These are phyloP conservation scores for Aplosporella prunicola DNA, from an alignment of 2,329 filamentous ascomycete species.

Conservation along the genomic window DNA sequence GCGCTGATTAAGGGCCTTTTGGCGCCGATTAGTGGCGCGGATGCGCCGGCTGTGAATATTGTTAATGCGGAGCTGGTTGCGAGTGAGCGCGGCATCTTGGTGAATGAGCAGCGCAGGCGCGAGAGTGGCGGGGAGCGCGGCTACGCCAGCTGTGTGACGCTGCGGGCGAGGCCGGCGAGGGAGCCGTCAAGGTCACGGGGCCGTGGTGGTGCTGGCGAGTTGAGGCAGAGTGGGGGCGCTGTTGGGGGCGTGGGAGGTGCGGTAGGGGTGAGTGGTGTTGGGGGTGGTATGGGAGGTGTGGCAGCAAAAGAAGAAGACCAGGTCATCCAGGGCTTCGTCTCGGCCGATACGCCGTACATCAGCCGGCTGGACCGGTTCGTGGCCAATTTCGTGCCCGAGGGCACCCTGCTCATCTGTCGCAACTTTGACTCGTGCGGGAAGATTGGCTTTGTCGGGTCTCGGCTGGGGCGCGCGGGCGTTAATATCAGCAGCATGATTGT, in stretches of 20 bases:
- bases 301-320: slow-evolving; percentile 23
- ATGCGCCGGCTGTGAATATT: slow-evolving; percentile 67
- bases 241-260: too few species aligned
- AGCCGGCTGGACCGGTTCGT: slow-evolving; percentile 64
- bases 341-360: slow-evolving; percentile 56
- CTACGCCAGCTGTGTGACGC: slow-evolving; percentile 62
- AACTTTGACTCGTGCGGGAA: slow-evolving; percentile 77
- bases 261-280: not conserved
- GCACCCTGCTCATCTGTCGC: slow-evolving; percentile 65
- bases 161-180: slow-evolving; percentile 45
- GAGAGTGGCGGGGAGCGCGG: slow-evolving; percentile 51
- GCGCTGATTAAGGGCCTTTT: slow-evolving; percentile 70
- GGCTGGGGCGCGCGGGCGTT: slow-evolving; percentile 59
- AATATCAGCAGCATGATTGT: slow-evolving; percentile 80
- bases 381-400: slow-evolving; percentile 63
- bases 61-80: slow-evolving; percentile 71
- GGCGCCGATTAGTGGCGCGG: slow-evolving; percentile 52
- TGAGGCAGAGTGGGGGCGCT: not conserved
- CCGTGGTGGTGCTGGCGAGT: not conserved
- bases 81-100: slow-evolving; percentile 65
- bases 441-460: slow-evolving; percentile 67
- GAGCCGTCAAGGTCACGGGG: slow-evolving; percentile 15
- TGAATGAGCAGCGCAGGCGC: slow-evolving; percentile 62
- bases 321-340: slow-evolving; percentile 57
- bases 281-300: not conserved